Evolutionary conservation across 2,329 filamentous ascomycete species (phyloP), one percentile per base, ranked within the genome.

Genomic region (Colletotrichum tropicale): DNA sequence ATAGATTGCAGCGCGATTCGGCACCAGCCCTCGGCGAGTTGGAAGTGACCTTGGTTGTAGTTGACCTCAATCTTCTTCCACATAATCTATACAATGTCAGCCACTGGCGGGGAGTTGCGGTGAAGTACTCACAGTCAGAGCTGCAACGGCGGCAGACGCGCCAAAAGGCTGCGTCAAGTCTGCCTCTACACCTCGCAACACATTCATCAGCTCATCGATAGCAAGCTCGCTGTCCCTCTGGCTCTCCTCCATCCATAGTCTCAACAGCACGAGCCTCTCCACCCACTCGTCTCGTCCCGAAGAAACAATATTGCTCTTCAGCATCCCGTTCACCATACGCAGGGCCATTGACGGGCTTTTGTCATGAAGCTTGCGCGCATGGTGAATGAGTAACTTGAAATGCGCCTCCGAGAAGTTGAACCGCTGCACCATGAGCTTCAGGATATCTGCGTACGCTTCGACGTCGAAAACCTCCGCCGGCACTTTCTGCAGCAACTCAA

Each of bases 11-110:
- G 86, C 1, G 94, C 93, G 21, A 95, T 81, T 9, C 84, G 87
- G 79, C 95, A 98, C 95, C 95, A 98, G 66, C 86, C 84, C 77
- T 93, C 90, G 2, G 93, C 90, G 16, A 87, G 78, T 4, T 88
- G 85, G 70, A 89, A 90, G 18, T 91, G 84, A 3, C 88, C 86
- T 36, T 90, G 87, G 2, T 84, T 84, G 76, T 91, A 91, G 16
- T 87, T 86, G 1, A 87, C 84, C 68, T 96, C 94, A n/a, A 94
- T 87, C 30, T 89, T 90, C 83, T 95, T 97, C 95, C 96, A 98
- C 5, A 98, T 85, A 5, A 98, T 83, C 94, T 96, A 75, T 13
- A 26, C 32, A 16, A 26, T 76, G 80, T 80, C 34, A 80, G 77
- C 48, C 8, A 21, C 26, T 32, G 26, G 0, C 0, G n/a, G n/a